Percentiles rank a stretch among this genome's conserved stretches.
These are phyloP conservation scores for Pseudonitzschia pungens DNA, from an alignment of 108 stramenopile genomes.

Conservation along the genomic window DNA sequence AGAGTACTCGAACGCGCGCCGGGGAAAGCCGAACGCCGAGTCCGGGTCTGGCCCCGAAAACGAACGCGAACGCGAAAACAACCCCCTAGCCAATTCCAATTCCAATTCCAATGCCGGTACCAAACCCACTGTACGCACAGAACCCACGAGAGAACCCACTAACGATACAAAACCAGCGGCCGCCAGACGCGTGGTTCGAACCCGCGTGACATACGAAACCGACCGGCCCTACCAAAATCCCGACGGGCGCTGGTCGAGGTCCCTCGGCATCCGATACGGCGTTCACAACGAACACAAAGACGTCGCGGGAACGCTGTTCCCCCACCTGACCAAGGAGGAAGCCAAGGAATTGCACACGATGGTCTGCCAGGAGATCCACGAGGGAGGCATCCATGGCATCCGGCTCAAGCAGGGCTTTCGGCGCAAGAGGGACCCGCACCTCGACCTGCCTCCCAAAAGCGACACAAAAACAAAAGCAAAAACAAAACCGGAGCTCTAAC, in stretches of 20 bases:
- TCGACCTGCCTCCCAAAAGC: too few species aligned
- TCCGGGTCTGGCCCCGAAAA: too few species aligned
- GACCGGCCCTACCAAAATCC: slow-evolving; percentile 8
- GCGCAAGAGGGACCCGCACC: too few species aligned
- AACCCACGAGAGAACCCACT: too few species aligned
- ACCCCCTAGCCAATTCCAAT: too few species aligned
- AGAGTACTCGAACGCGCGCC: not conserved
- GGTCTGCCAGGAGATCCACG: not conserved
- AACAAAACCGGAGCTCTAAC: too few species aligned
- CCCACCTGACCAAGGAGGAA: slow-evolving; percentile 28
- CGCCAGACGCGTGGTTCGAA: not conserved
- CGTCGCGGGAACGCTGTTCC: not conserved
- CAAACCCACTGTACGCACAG: too few species aligned
- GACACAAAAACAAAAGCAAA: too few species aligned
- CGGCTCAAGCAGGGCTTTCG: not conserved
- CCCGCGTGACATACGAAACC: slow-evolving; percentile 27
- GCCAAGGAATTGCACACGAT: slow-evolving; percentile 28
- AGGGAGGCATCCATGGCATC: not conserved
- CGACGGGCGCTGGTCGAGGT: slow-evolving; percentile 23
- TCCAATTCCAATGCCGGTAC: too few species aligned
- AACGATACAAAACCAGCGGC: slow-evolving; percentile 15
- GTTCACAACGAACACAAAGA: too few species aligned
- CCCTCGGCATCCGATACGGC: slow-evolving; percentile 46
- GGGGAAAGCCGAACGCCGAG: too few species aligned
- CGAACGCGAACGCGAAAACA: too few species aligned